Conservation (phyloP, 176 grass and related monocot species). For the Pharus latifolius region DNA sequence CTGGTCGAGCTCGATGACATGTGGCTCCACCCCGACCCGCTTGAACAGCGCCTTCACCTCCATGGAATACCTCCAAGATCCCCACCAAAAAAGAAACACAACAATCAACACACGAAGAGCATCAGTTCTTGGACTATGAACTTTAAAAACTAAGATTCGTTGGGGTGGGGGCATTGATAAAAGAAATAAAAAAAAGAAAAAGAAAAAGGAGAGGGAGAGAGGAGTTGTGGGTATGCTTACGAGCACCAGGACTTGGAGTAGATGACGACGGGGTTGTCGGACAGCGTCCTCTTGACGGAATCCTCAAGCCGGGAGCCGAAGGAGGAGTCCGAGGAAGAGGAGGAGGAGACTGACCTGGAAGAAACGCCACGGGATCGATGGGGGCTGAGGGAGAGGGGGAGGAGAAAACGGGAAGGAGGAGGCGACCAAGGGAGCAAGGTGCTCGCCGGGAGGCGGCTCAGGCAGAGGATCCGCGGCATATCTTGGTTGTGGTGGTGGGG, state of each 20-base stretch:
- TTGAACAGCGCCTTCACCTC: conserved; percentile 93
- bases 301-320: conserved; percentile 88
- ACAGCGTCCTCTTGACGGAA: conserved; percentile 57
- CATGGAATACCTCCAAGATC: conserved; percentile 69
- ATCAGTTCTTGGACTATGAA: background rate
- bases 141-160: too few relatives aligned
- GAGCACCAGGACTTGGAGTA: conserved; percentile 97
- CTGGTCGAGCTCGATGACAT: conserved; percentile 81
- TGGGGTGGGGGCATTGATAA: too few relatives aligned
- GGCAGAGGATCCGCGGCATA: too few relatives aligned
- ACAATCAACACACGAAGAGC: background rate
- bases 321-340: conserved; percentile 48
- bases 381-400: background rate
- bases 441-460: too few relatives aligned
- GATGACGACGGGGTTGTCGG: conserved; percentile 68
- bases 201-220: too few relatives aligned
- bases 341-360: conserved; percentile 33
- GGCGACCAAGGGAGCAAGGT: too few relatives aligned
- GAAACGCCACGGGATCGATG: conserved; percentile 17
- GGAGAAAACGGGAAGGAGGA: too few relatives aligned
- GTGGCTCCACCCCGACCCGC: conserved; percentile 53
- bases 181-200: too few relatives aligned
- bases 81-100: background rate
- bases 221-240: conserved; percentile 29
- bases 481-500: too few relatives aligned